A percentile compares a stretch with the other conserved stretches of the same genome.
Evolutionary conservation across 2,329 filamentous ascomycete species (phyloP).

Genomic region (Fusarium sacchari): DNA sequence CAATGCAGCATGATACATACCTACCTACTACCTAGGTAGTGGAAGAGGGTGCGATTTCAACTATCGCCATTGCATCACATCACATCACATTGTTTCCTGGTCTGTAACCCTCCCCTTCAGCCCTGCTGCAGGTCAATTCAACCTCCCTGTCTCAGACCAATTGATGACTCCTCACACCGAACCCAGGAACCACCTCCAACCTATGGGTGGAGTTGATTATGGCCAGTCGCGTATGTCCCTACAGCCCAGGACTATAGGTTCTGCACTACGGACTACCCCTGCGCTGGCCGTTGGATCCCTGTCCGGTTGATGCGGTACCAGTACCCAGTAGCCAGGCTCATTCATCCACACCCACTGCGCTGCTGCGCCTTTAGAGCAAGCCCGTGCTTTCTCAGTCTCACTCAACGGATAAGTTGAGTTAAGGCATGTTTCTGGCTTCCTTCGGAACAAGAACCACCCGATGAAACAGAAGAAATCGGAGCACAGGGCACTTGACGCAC

Average conservation of each 20-base stretch:
- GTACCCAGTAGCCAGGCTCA: slow-evolving; percentile 32
- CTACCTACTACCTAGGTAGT: too few relatives aligned
- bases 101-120: slow-evolving; percentile 41
- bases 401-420: slow-evolving; percentile 29
- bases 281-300: slow-evolving; percentile 17
- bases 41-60: slow-evolving; percentile 15
- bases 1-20: not conserved
- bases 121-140: slow-evolving; percentile 43
- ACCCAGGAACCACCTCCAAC: slow-evolving; percentile 32
- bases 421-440: slow-evolving; percentile 10
- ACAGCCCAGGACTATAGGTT: not conserved
- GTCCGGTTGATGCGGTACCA: slow-evolving; percentile 18
- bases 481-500: slow-evolving; percentile 35
- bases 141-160: slow-evolving; percentile 38
- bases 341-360: slow-evolving; percentile 37
- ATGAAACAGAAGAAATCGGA: slow-evolving; percentile 25
- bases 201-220: slow-evolving; percentile 10
- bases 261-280: slow-evolving; percentile 2
- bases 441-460: slow-evolving; percentile 24
- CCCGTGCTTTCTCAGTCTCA: slow-evolving; percentile 27
- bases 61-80: slow-evolving; percentile 23
- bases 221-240: slow-evolving; percentile 1
- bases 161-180: slow-evolving; percentile 44
- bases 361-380: slow-evolving; percentile 44
- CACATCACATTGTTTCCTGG: slow-evolving; percentile 12